Evolutionary conservation across 805 yeast species (phyloP).

Genomic region (Ogataea naganishii): DNA sequence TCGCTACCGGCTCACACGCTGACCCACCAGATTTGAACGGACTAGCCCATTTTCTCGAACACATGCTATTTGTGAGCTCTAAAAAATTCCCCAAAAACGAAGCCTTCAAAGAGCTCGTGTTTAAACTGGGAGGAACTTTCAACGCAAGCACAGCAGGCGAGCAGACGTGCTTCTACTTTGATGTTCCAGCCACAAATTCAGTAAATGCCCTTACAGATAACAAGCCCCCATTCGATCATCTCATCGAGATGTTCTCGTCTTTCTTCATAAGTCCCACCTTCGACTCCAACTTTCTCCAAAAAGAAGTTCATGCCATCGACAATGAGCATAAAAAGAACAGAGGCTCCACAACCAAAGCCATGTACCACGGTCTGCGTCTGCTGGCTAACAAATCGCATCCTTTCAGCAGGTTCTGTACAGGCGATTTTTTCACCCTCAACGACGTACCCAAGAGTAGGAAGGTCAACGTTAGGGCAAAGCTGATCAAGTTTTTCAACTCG

Average conservation of each 20-base stretch:
- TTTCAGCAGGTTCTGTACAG: slow-evolving; percentile 59
- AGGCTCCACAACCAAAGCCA: slow-evolving; percentile 30
- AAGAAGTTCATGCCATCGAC: slow-evolving; percentile 53
- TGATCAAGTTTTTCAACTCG: slow-evolving; percentile 30
- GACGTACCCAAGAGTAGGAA: slow-evolving; percentile 24
- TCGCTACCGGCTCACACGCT: slow-evolving; percentile 71
- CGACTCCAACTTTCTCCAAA: slow-evolving; percentile 27
- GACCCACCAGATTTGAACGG: slow-evolving; percentile 72
- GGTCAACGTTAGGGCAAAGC: slow-evolving; percentile 24
- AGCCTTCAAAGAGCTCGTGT: slow-evolving; percentile 33
- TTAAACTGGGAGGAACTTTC: slow-evolving; percentile 42
- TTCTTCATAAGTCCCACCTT: slow-evolving; percentile 46
- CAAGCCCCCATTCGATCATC: slow-evolving; percentile 31
- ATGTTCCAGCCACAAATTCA: slow-evolving; percentile 38
- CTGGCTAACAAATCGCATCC: slow-evolving; percentile 40
- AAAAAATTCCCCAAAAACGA: slow-evolving; percentile 42
- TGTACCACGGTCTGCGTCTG: slow-evolving; percentile 51
- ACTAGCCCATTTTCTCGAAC: slow-evolving; percentile 86
- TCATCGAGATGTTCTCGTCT: slow-evolving; percentile 41
- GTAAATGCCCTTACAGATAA: not conserved
- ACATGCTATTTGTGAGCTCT: slow-evolving; percentile 52
- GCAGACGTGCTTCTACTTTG: slow-evolving; percentile 55
- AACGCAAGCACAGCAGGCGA: slow-evolving; percentile 70
- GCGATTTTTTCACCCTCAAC: slow-evolving; percentile 43
- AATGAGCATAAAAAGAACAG: slow-evolving; percentile 59